These are phyloP conservation scores for Otatea glauca DNA, from an alignment of 176 grass and related monocot genomes.

Conservation along the genomic window DNA sequence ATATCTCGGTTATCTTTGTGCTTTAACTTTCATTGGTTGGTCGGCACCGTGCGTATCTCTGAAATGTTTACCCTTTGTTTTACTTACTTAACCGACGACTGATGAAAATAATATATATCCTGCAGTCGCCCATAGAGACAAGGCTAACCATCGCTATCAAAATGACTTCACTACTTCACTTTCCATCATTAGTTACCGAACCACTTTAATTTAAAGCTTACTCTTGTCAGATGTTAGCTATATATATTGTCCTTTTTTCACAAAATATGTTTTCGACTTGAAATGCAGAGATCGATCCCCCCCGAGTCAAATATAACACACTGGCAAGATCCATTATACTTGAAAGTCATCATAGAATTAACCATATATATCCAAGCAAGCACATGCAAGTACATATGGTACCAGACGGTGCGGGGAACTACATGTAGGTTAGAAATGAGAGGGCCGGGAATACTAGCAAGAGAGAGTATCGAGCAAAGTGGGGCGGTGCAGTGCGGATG, in stretches of 20 bases:
- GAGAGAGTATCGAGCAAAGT: background rate
- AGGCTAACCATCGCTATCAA: conserved; percentile 17
- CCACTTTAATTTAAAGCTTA: background rate
- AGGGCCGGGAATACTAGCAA: background rate
- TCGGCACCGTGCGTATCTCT: conserved; percentile 29
- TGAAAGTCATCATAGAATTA: background rate
- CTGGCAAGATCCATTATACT: background rate
- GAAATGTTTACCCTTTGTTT: conserved; percentile 8
- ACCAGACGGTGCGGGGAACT: background rate
- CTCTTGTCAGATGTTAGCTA: background rate
- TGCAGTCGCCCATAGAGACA: background rate
- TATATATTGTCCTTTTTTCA: background rate
- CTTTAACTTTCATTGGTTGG: conserved; percentile 30
- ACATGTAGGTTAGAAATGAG: background rate
- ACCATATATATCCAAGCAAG: background rate
- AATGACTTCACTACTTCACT: background rate
- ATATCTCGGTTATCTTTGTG: conserved; percentile 1
- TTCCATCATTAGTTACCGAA: conserved; percentile 35
- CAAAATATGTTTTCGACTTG: background rate
- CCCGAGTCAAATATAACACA: background rate
- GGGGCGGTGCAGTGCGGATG: conserved; percentile 54
- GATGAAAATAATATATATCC: background rate
- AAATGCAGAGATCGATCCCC: background rate
- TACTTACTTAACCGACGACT: background rate
- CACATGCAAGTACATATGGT: background rate